A percentile compares a stretch with the other conserved stretches of the same genome.
Evolutionary conservation across 768 basidiomycete genomes (phyloP).

Genomic region (Boletellus sp.): DNA sequence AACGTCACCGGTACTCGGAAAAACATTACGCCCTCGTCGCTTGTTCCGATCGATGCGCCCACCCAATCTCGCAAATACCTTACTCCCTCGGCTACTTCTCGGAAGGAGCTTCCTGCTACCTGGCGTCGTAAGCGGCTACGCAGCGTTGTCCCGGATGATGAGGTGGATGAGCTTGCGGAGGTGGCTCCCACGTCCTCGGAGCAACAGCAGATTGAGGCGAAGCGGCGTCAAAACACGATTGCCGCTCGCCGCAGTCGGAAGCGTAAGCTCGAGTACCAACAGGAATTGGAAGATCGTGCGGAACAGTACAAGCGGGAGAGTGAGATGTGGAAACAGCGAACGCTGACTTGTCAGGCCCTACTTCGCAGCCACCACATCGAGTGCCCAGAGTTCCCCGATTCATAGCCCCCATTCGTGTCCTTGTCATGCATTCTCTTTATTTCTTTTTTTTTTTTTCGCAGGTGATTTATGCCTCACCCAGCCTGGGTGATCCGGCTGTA

Average conservation of each 20-base stretch:
- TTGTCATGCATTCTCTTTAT: constrained; percentile 2
- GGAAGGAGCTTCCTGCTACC: constrained; percentile 72
- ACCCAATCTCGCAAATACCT: constrained; percentile 76
- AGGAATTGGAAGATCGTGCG: constrained; percentile 56
- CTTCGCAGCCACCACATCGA: constrained; percentile 56
- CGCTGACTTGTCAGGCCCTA: constrained; percentile 45
- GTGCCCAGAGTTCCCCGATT: constrained; percentile 45
- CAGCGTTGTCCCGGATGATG: constrained; percentile 44
- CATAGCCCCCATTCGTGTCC: constrained; percentile 18
- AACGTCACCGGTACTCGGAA: constrained; percentile 67
- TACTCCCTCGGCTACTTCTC: constrained; percentile 69
- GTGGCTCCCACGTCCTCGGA: constrained; percentile 45
- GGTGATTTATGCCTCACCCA: background rate
- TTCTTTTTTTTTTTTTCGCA: constrained; percentile 4
- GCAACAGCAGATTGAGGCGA: constrained; percentile 68
- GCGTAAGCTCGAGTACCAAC: constrained; percentile 68
- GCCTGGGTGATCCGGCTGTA: constrained; percentile 13
- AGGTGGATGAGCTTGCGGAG: constrained; percentile 39
- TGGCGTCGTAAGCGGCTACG: constrained; percentile 63
- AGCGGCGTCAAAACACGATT: constrained; percentile 80
- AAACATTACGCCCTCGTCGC: constrained; percentile 58
- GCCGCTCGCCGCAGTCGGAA: constrained; percentile 78
- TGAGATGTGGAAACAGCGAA: constrained; percentile 61
- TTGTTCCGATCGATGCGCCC: constrained; percentile 73
- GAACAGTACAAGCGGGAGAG: constrained; percentile 52